Evolutionary conservation across 169 alveolate genomes (phyloP).

Genomic region (Plasmodium chabaudi): DNA sequence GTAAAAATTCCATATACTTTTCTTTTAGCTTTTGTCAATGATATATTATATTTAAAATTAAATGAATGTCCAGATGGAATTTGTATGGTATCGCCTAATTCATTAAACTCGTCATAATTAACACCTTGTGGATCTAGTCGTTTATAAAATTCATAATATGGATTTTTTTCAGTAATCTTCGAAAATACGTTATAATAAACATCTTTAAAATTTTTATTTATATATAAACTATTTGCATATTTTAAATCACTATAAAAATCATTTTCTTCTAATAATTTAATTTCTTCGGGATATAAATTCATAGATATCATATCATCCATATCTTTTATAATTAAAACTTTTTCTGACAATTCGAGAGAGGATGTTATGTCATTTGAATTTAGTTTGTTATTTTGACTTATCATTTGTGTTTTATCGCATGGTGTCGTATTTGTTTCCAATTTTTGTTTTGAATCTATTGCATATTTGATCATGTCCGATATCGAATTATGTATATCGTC

Average conservation of each 20-base stretch:
- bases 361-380: neutral
- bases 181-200: conserved; percentile 26
- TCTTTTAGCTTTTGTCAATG: conserved; percentile 20
- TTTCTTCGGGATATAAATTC: conserved; percentile 18
- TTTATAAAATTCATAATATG: conserved; percentile 6
- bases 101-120: conserved; percentile 14
- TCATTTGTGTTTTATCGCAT: neutral
- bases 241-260: conserved; percentile 6
- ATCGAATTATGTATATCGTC: conserved; percentile 24
- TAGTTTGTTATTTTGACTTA: neutral
- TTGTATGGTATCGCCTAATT: neutral
- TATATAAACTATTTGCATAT: conserved; percentile 23
- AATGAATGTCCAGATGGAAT: neutral
- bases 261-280: conserved; percentile 4
- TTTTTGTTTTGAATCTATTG: conserved; percentile 2
- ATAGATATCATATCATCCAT: neutral
- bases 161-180: conserved; percentile 21
- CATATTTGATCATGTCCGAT: conserved; percentile 22
- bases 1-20: conserved; percentile 38
- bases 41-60: conserved; percentile 17
- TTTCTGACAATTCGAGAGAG: neutral
- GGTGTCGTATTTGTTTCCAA: neutral
- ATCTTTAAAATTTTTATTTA: conserved; percentile 35
- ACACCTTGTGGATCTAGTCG: conserved; percentile 23
- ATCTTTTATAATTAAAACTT: neutral